Percentiles rank a stretch among this genome's conserved stretches.
phyloP scores from a whole-genome alignment of 805 yeast species.

The Kuraishia hungarica region DNA sequence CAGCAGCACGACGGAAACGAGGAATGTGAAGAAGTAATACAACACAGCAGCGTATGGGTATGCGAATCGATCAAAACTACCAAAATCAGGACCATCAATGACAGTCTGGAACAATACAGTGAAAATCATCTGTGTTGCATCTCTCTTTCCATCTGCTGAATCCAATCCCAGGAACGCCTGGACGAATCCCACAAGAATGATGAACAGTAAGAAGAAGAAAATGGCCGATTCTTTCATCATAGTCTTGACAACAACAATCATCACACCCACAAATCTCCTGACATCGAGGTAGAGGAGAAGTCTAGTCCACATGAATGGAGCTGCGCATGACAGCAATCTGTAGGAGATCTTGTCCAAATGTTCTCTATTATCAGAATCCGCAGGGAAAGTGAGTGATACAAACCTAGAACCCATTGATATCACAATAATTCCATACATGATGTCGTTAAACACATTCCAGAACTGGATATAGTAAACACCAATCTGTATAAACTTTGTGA shows the following conservation, averaged over 20 bases:
- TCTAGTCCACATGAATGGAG: conserved; percentile 85
- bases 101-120: conserved; percentile 63
- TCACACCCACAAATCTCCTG: conserved; percentile 75
- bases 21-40: conserved; percentile 70
- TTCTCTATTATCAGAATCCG: conserved; percentile 11
- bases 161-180: conserved; percentile 87
- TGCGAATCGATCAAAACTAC: conserved; percentile 60
- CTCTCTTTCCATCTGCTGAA: conserved; percentile 77
- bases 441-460: conserved; percentile 72
- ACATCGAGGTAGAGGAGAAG: conserved; percentile 71
- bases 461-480: conserved; percentile 67
- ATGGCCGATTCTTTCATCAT: conserved; percentile 85
- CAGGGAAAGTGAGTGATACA: conserved; percentile 21
- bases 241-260: conserved; percentile 76
- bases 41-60: conserved; percentile 81
- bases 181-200: conserved; percentile 71
- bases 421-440: conserved; percentile 48
- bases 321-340: conserved; percentile 66
- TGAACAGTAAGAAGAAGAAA: conserved; percentile 64
- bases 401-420: conserved; percentile 49
- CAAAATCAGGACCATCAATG: conserved; percentile 67
- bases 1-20: conserved; percentile 66
- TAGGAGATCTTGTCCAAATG: conserved; percentile 34
- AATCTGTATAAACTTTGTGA: conserved; percentile 63
- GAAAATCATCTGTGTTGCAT: conserved; percentile 58